Evolutionary conservation across 345 rosid genomes (phyloP).

Genomic region (Euclidium syriacum): DNA sequence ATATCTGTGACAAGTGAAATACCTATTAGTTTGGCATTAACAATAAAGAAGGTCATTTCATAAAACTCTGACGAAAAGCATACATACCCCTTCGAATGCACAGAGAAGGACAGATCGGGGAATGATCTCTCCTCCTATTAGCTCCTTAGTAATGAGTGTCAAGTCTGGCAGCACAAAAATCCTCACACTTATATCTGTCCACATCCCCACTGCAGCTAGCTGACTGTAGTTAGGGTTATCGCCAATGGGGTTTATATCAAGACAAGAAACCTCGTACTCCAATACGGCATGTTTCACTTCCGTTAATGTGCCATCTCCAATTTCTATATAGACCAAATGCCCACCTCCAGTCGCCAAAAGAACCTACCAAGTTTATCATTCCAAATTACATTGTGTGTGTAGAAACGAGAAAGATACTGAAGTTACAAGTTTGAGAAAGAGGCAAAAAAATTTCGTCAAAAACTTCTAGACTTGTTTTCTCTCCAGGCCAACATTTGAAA

Average conservation of each 20-base stretch:
- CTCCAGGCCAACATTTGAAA: background rate
- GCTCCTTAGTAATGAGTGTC: constrained; percentile 77
- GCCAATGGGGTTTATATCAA: constrained; percentile 87
- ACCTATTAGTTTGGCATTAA: constrained; percentile 3
- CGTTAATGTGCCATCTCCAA: constrained; percentile 70
- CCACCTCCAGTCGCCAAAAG: constrained; percentile 96
- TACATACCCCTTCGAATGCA: constrained; percentile 96
- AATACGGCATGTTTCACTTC: constrained; percentile 64
- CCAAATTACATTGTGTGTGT: constrained; percentile 7
- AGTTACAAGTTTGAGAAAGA: background rate
- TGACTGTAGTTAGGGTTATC: constrained; percentile 69
- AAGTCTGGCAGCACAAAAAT: constrained; percentile 75
- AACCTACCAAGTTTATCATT: constrained; percentile 46
- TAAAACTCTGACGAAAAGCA: constrained; percentile 3
- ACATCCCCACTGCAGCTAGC: constrained; percentile 97
- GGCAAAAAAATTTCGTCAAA: background rate
- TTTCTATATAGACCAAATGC: constrained; percentile 83
- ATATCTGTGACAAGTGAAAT: constrained; percentile 45
- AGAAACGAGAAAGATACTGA: background rate
- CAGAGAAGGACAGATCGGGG: constrained; percentile 92
- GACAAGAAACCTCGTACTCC: constrained; percentile 90
- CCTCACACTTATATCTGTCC: constrained; percentile 91
- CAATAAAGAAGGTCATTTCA: background rate
- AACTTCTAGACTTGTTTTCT: background rate
- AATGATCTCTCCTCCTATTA: constrained; percentile 91